phyloP scores from a whole-genome alignment of 495 filamentous ascomycete species.

The Cercophora newfieldiana region DNA sequence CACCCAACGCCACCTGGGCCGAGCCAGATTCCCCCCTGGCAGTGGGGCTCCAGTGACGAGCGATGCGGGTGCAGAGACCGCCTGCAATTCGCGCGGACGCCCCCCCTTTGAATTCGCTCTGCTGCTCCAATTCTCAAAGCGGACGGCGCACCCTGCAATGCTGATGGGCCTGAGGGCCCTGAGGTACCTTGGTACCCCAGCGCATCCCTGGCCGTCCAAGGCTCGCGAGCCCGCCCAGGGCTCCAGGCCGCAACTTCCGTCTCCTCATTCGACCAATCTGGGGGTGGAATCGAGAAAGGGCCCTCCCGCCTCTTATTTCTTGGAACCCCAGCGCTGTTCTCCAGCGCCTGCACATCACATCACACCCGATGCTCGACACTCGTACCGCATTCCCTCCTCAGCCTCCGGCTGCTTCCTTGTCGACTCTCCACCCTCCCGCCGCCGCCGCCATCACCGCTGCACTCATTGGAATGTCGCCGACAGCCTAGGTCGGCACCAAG shows the following conservation, averaged over 20 bases:
- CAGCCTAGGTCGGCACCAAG: neutral
- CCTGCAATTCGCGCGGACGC: conserved; percentile 4
- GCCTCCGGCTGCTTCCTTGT: neutral
- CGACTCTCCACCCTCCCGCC: neutral
- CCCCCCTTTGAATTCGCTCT: neutral
- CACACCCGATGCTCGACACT: conserved; percentile 8
- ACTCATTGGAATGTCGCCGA: conserved; percentile 2
- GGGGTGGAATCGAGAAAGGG: conserved; percentile 12
- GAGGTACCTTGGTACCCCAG: conserved; percentile 13
- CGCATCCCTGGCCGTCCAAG: neutral
- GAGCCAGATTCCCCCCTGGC: conserved; percentile 2
- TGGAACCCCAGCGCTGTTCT: conserved; percentile 23
- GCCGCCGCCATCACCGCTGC: neutral
- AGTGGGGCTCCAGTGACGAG: conserved; percentile 2
- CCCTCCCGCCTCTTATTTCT: conserved; percentile 29
- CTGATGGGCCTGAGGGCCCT: too few species aligned
- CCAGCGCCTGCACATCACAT: conserved; percentile 17
- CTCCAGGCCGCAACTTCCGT: conserved; percentile 13
- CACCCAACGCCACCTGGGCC: neutral
- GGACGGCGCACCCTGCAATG: neutral
- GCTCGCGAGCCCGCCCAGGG: too few species aligned
- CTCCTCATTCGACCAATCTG: conserved; percentile 26
- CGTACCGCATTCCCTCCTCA: conserved; percentile 8
- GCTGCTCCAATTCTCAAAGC: neutral
- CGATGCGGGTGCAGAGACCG: conserved; percentile 2